These are phyloP conservation scores for Tolypocladium album DNA, from an alignment of 2,329 filamentous ascomycete species.

Conservation along the genomic window DNA sequence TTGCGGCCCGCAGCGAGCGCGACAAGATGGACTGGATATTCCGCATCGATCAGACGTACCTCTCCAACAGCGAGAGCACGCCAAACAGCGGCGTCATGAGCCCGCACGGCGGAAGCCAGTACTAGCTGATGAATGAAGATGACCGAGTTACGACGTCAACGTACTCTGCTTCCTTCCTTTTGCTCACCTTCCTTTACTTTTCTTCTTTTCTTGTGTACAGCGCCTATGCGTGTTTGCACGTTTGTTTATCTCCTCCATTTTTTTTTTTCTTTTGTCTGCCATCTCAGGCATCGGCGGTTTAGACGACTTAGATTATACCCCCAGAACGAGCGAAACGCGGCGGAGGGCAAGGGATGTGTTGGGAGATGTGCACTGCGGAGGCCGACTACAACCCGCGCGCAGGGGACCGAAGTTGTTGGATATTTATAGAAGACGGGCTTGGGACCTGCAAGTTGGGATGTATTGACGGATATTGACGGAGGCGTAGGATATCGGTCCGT, in stretches of 20 bases:
- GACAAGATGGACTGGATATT: conserved; percentile 98
- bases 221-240: not conserved
- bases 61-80: conserved; percentile 34
- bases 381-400: not conserved
- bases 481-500: not conserved
- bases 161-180: not conserved
- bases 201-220: not conserved
- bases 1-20: conserved; percentile 76
- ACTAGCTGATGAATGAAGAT: conserved; percentile 6
- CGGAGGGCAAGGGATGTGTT: not conserved
- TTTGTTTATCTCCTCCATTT: not conserved
- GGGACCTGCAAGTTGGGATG: not conserved
- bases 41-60: conserved; percentile 75
- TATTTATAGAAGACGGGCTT: not conserved
- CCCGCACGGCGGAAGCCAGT: conserved; percentile 20
- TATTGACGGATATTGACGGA: not conserved
- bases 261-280: not conserved
- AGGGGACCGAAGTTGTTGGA: not conserved
- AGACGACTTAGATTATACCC: conserved; percentile 7
- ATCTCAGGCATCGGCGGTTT: not conserved
- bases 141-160: not conserved
- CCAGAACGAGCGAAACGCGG: not conserved
- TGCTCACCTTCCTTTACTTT: not conserved
- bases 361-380: not conserved
- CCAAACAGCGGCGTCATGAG: conserved; percentile 25